Evolutionary conservation across 2,329 filamentous ascomycete genomes (phyloP), one percentile per base, ranked within the genome.

Genomic region (Epichloe sylvatica): DNA sequence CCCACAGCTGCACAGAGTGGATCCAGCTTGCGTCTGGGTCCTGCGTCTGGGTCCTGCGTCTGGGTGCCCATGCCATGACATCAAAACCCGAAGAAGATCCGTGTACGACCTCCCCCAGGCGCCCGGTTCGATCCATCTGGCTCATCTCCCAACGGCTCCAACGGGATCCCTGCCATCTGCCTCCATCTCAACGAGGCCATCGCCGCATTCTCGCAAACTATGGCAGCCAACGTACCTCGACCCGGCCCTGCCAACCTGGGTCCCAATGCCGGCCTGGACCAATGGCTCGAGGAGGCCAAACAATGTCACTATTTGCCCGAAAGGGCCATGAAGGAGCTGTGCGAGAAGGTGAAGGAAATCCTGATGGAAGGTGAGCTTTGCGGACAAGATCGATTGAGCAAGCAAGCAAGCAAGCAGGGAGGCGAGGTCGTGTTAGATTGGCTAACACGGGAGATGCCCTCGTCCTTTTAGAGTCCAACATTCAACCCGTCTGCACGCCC

Each of bases 311-410:
- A 97, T 67, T 78, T 98, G 47, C 92, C 92, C 46, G 92, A 98
- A 70, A 73, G 83, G 54, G 88, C 94, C 62, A 98, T 98, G 92
- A 98, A 98, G 76, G 86, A 94, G 67, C 77, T 98, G 45, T 98
- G 92, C 67, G 92, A 98, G 72, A 94, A 94, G 64, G 92, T 97
- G 53, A 98, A 98, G 73, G 92, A 97, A 70, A 94, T 88, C 57
- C 77, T 98, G 61, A 98, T 98, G 92, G 92, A 98, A 76, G 88
- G 88, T 92, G 65, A 56, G 62, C 52, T 42, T 21, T 38, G 12
- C 30, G 8, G 30, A 11, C 7, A 30, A 30, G 30, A 30, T 30
- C 30, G 30, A 30, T 30, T 11, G 7, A 30, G 9, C 30, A 30
- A 11, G 21, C 19, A 33, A 11, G 21, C 19, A 33, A 12, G 8